Evolutionary conservation across 1,139 yeast species (phyloP).

Genomic region (Lizanozyma gosingica): DNA sequence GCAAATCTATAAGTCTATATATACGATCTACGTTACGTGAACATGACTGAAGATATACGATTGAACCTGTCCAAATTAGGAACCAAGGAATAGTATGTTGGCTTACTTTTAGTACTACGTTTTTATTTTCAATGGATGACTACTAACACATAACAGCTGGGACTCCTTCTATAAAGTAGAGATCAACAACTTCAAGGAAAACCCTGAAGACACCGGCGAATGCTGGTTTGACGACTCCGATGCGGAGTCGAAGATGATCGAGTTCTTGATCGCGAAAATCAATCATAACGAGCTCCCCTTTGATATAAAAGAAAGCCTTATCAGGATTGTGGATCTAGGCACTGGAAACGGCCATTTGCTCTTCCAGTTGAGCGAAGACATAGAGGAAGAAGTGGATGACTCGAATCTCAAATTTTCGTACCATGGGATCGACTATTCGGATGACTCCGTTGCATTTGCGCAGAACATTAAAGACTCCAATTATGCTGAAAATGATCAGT

Average conservation of each 20-base stretch:
- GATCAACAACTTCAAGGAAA: conserved; percentile 55
- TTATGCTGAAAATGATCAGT: conserved; percentile 18
- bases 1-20: no score
- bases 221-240: conserved; percentile 93
- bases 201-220: conserved; percentile 84
- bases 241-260: conserved; percentile 77
- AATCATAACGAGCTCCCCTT: conserved; percentile 17
- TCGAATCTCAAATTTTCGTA: conserved; percentile 34
- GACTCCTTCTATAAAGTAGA: conserved; percentile 75
- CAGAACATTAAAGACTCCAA: conserved; percentile 40
- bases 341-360: conserved; percentile 93
- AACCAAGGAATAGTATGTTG: conserved; percentile 62
- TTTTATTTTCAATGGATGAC: no score
- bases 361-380: conserved; percentile 55
- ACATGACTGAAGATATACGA: conserved; percentile 41
- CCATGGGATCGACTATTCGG: conserved; percentile 79
- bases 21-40: background rate
- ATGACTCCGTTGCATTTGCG: conserved; percentile 70
- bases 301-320: conserved; percentile 17
- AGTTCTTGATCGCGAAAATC: conserved; percentile 39
- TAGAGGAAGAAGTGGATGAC: conserved; percentile 30
- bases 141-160: conserved; percentile 48
- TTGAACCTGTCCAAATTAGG: conserved; percentile 70
- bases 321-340: conserved; percentile 68
- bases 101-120: no score